Conservation (phyloP, 148 eudicot species). For the Chenopodium quinoa region DNA sequence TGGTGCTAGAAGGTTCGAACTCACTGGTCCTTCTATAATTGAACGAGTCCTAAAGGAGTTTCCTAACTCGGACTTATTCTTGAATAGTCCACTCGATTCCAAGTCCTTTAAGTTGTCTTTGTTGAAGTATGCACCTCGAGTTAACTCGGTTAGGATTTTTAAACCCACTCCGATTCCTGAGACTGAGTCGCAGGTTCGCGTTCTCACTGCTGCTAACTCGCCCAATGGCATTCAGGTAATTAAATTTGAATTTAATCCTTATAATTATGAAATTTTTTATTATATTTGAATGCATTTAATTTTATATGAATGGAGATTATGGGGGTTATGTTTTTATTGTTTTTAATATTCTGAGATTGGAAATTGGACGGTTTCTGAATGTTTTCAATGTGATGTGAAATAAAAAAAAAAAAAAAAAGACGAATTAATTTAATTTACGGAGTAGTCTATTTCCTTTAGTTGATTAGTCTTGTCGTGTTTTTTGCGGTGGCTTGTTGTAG, state of each 20-base stretch:
- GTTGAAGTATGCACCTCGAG: constrained; percentile 45
- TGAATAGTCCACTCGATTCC: constrained; percentile 68
- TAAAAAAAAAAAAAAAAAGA: neutral
- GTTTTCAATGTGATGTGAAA: neutral
- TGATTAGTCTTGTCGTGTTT: neutral
- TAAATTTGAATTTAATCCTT: neutral
- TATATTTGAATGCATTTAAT: neutral
- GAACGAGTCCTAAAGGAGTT: constrained; percentile 45
- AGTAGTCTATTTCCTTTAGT: neutral
- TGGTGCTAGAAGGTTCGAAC: constrained; percentile 83
- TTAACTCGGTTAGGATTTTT: constrained; percentile 58
- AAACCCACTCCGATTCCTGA: constrained; percentile 45
- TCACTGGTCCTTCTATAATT: constrained; percentile 84
- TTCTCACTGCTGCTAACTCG: constrained; percentile 70
- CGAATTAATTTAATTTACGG: neutral
- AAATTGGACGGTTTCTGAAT: neutral
- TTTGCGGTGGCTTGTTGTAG: neutral
- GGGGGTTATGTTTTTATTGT: neutral
- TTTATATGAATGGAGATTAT: neutral
- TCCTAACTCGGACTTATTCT: constrained; percentile 65
- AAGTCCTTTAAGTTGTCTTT: constrained; percentile 60
- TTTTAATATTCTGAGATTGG: neutral
- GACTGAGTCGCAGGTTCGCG: constrained; percentile 58
- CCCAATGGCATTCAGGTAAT: constrained; percentile 93
- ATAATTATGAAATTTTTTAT: no score